Base-by-base conservation (phyloP, 306 rosid genomes). In the Cucurbita pepo region DNA sequence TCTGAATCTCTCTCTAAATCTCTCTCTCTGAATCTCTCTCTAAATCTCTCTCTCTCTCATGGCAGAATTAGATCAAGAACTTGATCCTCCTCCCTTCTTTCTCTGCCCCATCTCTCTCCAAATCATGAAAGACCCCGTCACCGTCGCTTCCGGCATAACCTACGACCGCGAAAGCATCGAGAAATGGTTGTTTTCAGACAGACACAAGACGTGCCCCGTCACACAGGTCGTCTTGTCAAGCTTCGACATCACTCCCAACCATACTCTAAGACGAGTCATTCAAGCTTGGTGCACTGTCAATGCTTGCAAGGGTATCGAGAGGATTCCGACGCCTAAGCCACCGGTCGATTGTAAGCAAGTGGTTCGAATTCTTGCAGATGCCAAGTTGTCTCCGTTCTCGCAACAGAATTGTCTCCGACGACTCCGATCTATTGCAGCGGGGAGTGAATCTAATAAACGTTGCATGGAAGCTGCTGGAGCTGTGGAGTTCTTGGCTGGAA, bases 81-180 rank as follows among this genome's bases (percentile, higher is more conserved):
- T 88, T 56, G 71, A 64, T 44, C 21, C 37, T 64, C 96, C 96
- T 75, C 79, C 81, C 18, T 90, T 78, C 59, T 90, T 88, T 73
- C 73, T 81, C 3, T 90, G 96, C 72, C 96, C 95, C 3, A 86
- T 90, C 9, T 88, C 95, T 36, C 88, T 90, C 0, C 89, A 86
- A 74, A 86, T 90, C 53, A 90, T 90, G 96, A 78, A 77, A 47
- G 96, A 90, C 45, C 96, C 96, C 2, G 96, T 90, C 7, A 90
- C 91, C 0, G 82, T 83, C 36, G 66, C 80, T 57, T 83, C 96
- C 8, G 96, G 96, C n/a, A 90, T 90, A 56, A 88, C 96, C 9
- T 90, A 90, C 38, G 91, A 90, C 22, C 50, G 96, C 5, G 91
- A 86, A 1, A 85, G 81, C 86, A 90, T 90, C 5, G 96, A 90